Percentiles rank a stretch among this genome's conserved stretches.
These are phyloP conservation scores for Backusella macrospora DNA, from an alignment of 192 early-diverging fungal species.

Conservation along the genomic window DNA sequence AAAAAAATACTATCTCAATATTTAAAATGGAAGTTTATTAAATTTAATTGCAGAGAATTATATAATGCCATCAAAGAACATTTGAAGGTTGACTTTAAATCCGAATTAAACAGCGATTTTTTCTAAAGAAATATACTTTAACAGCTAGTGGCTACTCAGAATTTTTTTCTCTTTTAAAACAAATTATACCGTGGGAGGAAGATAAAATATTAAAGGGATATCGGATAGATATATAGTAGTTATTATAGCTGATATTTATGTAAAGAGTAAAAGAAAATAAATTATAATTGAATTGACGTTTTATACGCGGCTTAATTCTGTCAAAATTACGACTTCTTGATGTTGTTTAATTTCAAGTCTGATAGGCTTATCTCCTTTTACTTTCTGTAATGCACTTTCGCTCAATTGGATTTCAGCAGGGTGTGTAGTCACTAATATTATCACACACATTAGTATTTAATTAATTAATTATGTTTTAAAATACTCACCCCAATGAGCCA, in stretches of 20 bases:
- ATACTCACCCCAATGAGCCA: constrained; percentile 28
- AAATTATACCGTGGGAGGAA: not conserved
- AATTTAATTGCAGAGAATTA: not conserved
- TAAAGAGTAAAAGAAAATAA: not conserved
- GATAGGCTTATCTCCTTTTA: constrained; percentile 30
- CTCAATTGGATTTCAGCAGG: constrained; percentile 28
- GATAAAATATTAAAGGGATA: not conserved
- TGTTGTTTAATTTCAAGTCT: constrained; percentile 44
- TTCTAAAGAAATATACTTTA: not conserved
- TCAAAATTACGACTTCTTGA: constrained; percentile 43
- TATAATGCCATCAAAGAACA: too few species aligned
- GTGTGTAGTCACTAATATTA: constrained; percentile 21
- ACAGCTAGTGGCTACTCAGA: not conserved
- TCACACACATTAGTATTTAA: not conserved
- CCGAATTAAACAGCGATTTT: not conserved
- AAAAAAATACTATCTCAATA: not conserved
- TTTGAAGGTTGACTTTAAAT: not conserved
- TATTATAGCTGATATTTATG: not conserved
- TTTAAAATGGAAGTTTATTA: not conserved
- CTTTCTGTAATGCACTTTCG: constrained; percentile 28
- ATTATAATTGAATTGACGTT: not conserved
- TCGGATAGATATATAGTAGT: not conserved
- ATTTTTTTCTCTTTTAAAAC: not conserved
- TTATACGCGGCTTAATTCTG: constrained; percentile 19
- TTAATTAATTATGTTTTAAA: not conserved